phyloP scores from a whole-genome alignment of 2,329 filamentous ascomycete genomes.

The Ceratocystis huliohia region DNA sequence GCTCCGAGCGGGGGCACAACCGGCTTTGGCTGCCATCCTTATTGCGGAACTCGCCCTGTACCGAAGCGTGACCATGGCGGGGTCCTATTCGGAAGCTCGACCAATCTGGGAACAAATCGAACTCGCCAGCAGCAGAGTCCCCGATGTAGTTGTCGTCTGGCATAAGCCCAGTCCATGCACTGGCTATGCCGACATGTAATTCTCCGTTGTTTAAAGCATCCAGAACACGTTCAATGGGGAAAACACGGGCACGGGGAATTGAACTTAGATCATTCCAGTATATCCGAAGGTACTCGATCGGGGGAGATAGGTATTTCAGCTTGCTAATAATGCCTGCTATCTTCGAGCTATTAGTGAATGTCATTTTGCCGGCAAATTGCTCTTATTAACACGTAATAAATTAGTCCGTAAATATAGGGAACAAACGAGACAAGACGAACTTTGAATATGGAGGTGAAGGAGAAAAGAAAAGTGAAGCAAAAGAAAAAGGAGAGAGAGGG shows the following conservation, averaged over 20 bases:
- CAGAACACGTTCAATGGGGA: constrained; percentile 49
- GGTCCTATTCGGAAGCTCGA: constrained; percentile 47
- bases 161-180: constrained; percentile 51
- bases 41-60: constrained; percentile 54
- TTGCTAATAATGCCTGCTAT: background rate
- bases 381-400: background rate
- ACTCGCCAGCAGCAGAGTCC: constrained; percentile 48
- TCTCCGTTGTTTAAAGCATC: constrained; percentile 35
- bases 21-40: constrained; percentile 37
- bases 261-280: constrained; percentile 72
- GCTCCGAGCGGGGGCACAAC: constrained; percentile 53
- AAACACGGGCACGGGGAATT: constrained; percentile 50
- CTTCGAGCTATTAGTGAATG: background rate
- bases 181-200: constrained; percentile 46
- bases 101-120: constrained; percentile 54
- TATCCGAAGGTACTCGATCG: constrained; percentile 50
- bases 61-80: constrained; percentile 48
- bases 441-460: background rate
- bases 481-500: background rate
- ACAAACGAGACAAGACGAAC: background rate
- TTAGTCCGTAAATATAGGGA: background rate
- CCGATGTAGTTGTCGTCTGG: constrained; percentile 51
- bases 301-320: background rate
- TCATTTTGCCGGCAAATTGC: background rate
- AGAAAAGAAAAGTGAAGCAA: background rate